phyloP scores from a whole-genome alignment of 495 filamentous ascomycete species.

The Aspergillus ostianus region DNA sequence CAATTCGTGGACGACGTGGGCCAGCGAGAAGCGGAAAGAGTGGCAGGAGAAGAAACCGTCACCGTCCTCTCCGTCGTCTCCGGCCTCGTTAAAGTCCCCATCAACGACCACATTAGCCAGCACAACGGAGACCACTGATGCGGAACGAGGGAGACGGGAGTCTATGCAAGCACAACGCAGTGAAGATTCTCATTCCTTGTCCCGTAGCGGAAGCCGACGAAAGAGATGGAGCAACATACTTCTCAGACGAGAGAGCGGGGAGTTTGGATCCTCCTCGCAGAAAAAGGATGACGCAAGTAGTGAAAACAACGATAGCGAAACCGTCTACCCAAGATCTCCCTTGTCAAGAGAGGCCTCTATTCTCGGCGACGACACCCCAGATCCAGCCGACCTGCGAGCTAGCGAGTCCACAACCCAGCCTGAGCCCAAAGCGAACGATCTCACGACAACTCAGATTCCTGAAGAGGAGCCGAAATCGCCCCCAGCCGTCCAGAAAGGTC shows the following conservation, averaged over 20 bases:
- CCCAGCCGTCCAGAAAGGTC: not conserved
- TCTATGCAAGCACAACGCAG: conserved; percentile 32
- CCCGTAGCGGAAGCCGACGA: conserved; percentile 41
- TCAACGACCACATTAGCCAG: conserved; percentile 29
- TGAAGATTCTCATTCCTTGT: conserved; percentile 30
- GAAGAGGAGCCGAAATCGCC: not conserved
- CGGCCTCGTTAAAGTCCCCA: conserved; percentile 27
- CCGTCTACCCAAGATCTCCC: conserved; percentile 35
- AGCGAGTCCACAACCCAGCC: conserved; percentile 2
- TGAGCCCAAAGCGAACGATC: not conserved
- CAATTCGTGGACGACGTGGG: conserved; percentile 94
- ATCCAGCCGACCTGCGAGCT: not conserved
- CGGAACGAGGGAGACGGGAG: conserved; percentile 33
- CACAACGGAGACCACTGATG: conserved; percentile 29
- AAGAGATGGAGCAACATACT: conserved; percentile 49
- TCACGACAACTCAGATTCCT: not conserved
- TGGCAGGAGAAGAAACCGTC: conserved; percentile 47
- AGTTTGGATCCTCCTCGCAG: conserved; percentile 20
- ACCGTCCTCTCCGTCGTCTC: conserved; percentile 27
- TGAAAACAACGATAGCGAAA: conserved; percentile 19
- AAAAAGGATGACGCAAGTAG: conserved; percentile 25
- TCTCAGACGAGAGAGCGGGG: conserved; percentile 38
- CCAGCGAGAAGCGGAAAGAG: conserved; percentile 77
- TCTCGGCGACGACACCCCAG: conserved; percentile 11
- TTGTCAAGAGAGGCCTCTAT: conserved; percentile 33